These are phyloP conservation scores for Talaromyces trachyspermus DNA, from an alignment of 495 filamentous ascomycete species.

Conservation along the genomic window DNA sequence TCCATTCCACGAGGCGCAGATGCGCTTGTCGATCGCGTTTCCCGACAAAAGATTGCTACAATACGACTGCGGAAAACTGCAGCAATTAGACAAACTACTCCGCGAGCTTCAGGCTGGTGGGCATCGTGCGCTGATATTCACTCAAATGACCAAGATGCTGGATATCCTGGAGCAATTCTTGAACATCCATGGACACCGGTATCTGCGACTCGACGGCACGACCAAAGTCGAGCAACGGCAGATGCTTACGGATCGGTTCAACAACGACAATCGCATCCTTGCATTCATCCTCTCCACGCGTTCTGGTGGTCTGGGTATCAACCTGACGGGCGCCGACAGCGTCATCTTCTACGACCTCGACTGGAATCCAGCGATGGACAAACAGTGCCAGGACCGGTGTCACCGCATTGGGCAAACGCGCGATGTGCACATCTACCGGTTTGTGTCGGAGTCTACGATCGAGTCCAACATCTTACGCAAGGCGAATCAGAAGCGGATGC, in stretches of 20 bases:
- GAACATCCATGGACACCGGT: conserved; percentile 96
- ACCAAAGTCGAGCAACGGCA: conserved; percentile 95
- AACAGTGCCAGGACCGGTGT: conserved; percentile 96
- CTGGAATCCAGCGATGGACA: conserved; percentile 99
- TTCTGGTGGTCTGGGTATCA: conserved; percentile 87
- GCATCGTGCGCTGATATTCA: conserved; percentile 94
- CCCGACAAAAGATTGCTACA: conserved; percentile 92
- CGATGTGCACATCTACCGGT: conserved; percentile 96
- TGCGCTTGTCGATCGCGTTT: conserved; percentile 91
- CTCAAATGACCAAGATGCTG: conserved; percentile 98
- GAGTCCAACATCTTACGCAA: conserved; percentile 98
- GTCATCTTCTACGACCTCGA: conserved; percentile 99
- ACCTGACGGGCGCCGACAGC: conserved; percentile 86
- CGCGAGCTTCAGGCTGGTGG: conserved; percentile 82
- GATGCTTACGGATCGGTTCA: conserved; percentile 93
- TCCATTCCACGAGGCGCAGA: conserved; percentile 88
- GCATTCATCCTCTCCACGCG: conserved; percentile 93
- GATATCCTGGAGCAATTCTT: conserved; percentile 97
- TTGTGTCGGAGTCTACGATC: conserved; percentile 96
- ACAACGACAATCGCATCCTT: conserved; percentile 84
- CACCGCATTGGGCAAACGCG: conserved; percentile 98
- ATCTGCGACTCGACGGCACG: conserved; percentile 87
- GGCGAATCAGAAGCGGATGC: conserved; percentile 91
- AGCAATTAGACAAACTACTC: conserved; percentile 79
- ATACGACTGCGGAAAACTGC: conserved; percentile 97